Conservation (phyloP, 2,329 filamentous ascomycete species). For the Neofusicoccum sp. region DNA sequence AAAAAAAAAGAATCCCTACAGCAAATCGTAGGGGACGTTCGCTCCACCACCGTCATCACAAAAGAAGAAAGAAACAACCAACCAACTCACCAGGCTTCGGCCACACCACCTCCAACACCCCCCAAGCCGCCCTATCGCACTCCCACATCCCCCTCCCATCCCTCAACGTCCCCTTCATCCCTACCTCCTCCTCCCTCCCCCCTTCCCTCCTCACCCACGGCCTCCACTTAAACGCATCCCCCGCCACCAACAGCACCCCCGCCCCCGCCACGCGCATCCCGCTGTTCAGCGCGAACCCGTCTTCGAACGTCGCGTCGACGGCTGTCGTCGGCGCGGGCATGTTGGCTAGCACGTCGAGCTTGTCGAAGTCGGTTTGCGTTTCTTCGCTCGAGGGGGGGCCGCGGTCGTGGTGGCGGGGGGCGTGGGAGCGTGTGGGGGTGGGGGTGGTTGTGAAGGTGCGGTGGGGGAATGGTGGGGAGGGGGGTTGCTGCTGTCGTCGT, state of each 20-base stretch:
- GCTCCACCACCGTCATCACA: no score
- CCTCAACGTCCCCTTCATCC: constrained; percentile 49
- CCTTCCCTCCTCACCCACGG: constrained; percentile 64
- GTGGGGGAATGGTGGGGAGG: not conserved
- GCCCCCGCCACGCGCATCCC: constrained; percentile 69
- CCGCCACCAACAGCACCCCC: constrained; percentile 78
- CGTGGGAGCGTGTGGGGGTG: constrained; percentile 24
- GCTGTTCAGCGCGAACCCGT: constrained; percentile 87
- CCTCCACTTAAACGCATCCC: constrained; percentile 86
- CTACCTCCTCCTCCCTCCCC: constrained; percentile 18
- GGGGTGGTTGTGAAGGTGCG: not conserved
- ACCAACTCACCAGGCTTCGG: constrained; percentile 76
- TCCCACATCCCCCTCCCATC: constrained; percentile 85
- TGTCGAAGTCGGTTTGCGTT: constrained; percentile 71
- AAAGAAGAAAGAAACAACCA: not conserved
- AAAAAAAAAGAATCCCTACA: not conserved
- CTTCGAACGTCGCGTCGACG: constrained; percentile 77
- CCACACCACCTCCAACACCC: constrained; percentile 76
- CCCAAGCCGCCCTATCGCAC: constrained; percentile 70
- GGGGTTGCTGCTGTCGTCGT: not conserved
- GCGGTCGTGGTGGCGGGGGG: constrained; percentile 57
- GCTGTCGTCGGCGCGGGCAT: constrained; percentile 77
- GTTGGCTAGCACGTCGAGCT: constrained; percentile 77
- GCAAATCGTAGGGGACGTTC: no score
- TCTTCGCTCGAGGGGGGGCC: constrained; percentile 63